Conservation (phyloP, 495 filamentous ascomycete genomes). For the Opeltia flavorubescens region DNA sequence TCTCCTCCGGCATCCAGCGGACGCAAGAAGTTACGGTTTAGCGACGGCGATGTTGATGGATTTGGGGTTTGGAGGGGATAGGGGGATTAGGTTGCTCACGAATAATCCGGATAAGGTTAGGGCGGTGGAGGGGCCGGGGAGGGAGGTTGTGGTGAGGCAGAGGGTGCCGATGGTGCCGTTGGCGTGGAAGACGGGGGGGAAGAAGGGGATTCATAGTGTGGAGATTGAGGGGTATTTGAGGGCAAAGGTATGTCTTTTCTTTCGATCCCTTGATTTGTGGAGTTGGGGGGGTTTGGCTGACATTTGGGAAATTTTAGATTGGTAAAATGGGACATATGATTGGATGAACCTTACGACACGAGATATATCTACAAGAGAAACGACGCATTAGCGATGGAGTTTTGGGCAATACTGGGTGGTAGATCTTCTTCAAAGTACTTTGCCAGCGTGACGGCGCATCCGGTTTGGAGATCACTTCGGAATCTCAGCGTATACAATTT, state of each 20-base stretch:
- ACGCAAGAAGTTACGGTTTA: slow-evolving; percentile 85
- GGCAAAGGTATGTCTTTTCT: slow-evolving; percentile 63
- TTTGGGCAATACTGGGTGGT: too few species aligned
- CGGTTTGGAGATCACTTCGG: too few species aligned
- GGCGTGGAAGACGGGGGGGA: slow-evolving; percentile 72
- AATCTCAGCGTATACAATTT: too few species aligned
- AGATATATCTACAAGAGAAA: too few species aligned
- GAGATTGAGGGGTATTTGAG: slow-evolving; percentile 88
- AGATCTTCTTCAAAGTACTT: too few species aligned
- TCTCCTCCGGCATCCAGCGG: slow-evolving; percentile 79
- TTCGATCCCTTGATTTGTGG: slow-evolving; percentile 1
- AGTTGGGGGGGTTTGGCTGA: background rate
- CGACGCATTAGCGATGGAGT: too few species aligned
- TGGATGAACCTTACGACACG: too few species aligned
- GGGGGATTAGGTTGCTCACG: slow-evolving; percentile 73
- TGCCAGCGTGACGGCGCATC: too few species aligned
- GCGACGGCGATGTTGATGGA: slow-evolving; percentile 90
- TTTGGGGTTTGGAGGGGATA: slow-evolving; percentile 52
- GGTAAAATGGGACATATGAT: slow-evolving; percentile 64
- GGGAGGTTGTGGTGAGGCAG: slow-evolving; percentile 78
- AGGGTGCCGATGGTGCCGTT: slow-evolving; percentile 92
- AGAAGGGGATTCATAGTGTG: slow-evolving; percentile 65
- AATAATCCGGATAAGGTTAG: slow-evolving; percentile 97
- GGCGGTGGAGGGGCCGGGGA: slow-evolving; percentile 79
- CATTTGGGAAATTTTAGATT: slow-evolving; percentile 34